Base-by-base conservation (phyloP, 2,329 filamentous ascomycete species). In the Epichloe aotearoae region DNA sequence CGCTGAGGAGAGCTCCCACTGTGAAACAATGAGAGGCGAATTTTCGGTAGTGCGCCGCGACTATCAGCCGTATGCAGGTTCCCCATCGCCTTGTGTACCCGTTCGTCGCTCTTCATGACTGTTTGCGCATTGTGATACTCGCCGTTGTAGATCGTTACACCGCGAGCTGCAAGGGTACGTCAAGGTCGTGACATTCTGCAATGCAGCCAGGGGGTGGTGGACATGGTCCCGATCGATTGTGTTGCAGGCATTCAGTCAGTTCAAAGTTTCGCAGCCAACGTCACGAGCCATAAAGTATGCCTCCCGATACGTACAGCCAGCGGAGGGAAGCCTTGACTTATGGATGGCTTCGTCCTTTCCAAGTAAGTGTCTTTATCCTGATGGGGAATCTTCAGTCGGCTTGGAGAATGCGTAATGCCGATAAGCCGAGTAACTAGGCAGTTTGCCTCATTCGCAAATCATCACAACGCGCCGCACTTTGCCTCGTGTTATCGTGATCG, bases 11-110 rank as follows among this genome's bases (percentile, higher is more conserved):
- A 17, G n/a, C 12, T 5, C 11, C 33, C 34, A 6, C 45, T 5
- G 48, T 50, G 48, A 39, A 50, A 50, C 48, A 30, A 39, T 6
- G 14, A 39, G n/a, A 50, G 33, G 48, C 48, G 48, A 50, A n/a
- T 37, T 12, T 44, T 11, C n/a, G 34, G 23, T n/a, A 38, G 38
- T 37, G 20, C 12, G 5, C 7, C 34, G 20, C 33, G 41, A 26
- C 7, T 11, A 40, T 33, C 26, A 6, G 5, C 10, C 23, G 23
- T 45, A 45, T 50, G 41, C 23, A 44, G 41, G 34, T 40, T 14
- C 34, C 45, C 33, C 33, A 46, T 40, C 3, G 42, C 10, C 23
- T 44, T 46, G 48, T 50, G 48, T 34, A 45, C 20, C 48, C 34
- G 19, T 44, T 14, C 10, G 30, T 33, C 20, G 11, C 10, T 26